Base-by-base conservation (phyloP, 2,329 filamentous ascomycete genomes). In the Curvularia sp. region DNA sequence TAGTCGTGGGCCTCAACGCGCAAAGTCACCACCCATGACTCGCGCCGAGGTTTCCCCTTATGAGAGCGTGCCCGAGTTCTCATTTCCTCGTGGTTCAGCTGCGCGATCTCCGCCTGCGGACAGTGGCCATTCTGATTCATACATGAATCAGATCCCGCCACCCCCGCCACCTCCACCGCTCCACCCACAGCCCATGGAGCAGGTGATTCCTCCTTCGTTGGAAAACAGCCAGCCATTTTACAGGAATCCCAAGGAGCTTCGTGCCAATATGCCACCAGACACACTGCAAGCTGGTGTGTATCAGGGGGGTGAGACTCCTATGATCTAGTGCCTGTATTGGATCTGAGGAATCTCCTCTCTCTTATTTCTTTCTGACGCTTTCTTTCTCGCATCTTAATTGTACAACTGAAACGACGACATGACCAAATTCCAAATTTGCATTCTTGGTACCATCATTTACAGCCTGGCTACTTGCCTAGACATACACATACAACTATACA, bases 241-340 rank as follows among this genome's bases (percentile, higher is more conserved):
- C 57, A 69, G 77, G 38, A 73, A 81, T 46, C 80, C 80, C 7
- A 81, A 78, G 64, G 81, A 82, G 64, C 68, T 83, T 18, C 70
- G 80, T 21, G 81, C 81, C 41, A 83, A 83, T 45, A 81, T 83
- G 80, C 80, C 81, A 9, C 80, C 81, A 0, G 75, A 78, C 18
- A 76, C 74, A 9, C 55, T 82, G 10, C 80, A 82, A 63, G 68
- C 76, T 19, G 81, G 80, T 12, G 80, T 81, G 1, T 76, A 75
- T 42, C 64, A 71, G 50, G 65, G 64, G 6, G 69, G 69, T 47
- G 68, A 72, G 39, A 71, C 74, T 3, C 72, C 74, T 5, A 77
- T 77, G 74, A 75, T 78, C 55, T 77, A 69, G 59, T 50, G 42
- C 2, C 27, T 2, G 46, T 25, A 27, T 43, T 38, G 18, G 12